These are phyloP conservation scores for Drechslerella coelobrocha DNA, from an alignment of 2,329 filamentous ascomycete species.

Conservation along the genomic window DNA sequence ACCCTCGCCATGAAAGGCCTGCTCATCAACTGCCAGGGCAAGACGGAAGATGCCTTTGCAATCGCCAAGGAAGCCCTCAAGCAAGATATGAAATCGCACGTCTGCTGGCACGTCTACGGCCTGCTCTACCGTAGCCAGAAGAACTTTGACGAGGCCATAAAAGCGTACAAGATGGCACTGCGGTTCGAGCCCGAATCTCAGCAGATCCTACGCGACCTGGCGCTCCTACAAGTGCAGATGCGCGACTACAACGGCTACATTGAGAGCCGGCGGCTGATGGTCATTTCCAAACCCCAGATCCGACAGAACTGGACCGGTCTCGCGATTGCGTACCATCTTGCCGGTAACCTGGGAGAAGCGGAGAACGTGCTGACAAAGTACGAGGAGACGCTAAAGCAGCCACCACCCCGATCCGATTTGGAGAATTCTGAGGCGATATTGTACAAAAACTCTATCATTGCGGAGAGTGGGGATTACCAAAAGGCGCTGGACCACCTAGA, in stretches of 20 bases:
- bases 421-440: slow-evolving; percentile 93
- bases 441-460: slow-evolving; percentile 95
- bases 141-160: slow-evolving; percentile 98
- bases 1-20: slow-evolving; percentile 99
- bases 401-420: slow-evolving; percentile 73
- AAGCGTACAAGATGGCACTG: slow-evolving; percentile 96
- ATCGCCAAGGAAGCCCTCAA: slow-evolving; percentile 90
- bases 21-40: slow-evolving; percentile 90
- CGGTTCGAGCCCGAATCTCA: slow-evolving; percentile 90
- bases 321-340: slow-evolving; percentile 88
- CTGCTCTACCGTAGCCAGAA: slow-evolving; percentile 90
- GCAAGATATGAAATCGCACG: slow-evolving; percentile 98
- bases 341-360: slow-evolving; percentile 82
- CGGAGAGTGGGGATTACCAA: slow-evolving; percentile 82
- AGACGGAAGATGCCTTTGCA: slow-evolving; percentile 90
- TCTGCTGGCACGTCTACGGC: slow-evolving; percentile 99
- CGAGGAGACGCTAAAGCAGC: slow-evolving; percentile 84
- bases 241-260: slow-evolving; percentile 93
- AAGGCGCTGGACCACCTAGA: slow-evolving; percentile 87
- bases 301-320: slow-evolving; percentile 98
- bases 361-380: slow-evolving; percentile 91
- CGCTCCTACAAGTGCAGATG: slow-evolving; percentile 93
- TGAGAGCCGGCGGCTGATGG: slow-evolving; percentile 84
- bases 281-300: slow-evolving; percentile 79
- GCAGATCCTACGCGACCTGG: slow-evolving; percentile 93